Percentiles rank a stretch among this genome's conserved stretches.
phyloP scores from a whole-genome alignment of 306 rosid species.

The Medicago arabica region DNA sequence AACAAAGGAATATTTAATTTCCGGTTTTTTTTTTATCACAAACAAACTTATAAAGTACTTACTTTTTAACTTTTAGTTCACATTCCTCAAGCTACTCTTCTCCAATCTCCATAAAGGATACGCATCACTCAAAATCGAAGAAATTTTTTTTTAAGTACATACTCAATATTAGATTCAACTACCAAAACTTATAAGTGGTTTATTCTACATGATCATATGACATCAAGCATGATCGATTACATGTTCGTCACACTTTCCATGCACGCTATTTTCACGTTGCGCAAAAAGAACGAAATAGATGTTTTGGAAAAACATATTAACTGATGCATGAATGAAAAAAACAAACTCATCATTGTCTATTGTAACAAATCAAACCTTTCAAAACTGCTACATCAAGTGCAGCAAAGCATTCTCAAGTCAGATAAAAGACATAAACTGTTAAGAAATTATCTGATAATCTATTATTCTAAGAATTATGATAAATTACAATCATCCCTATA shows the following conservation, averaged over 20 bases:
- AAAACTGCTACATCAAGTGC: background rate
- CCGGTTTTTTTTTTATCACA: no score
- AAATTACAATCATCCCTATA: constrained; percentile 21
- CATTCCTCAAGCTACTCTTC: constrained; percentile 1
- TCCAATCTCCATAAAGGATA: background rate
- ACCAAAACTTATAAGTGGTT: background rate
- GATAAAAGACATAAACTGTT: background rate
- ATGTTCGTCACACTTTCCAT: no score
- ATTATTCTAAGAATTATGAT: constrained; percentile 21
- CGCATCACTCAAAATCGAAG: no score
- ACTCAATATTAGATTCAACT: no score
- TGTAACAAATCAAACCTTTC: background rate
- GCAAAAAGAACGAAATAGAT: no score
- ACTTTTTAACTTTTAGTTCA: background rate
- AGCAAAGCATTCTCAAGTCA: constrained; percentile 10
- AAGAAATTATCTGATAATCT: constrained; percentile 12
- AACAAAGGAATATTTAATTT: no score
- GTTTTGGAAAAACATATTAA: background rate
- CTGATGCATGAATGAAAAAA: background rate
- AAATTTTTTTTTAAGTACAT: no score
- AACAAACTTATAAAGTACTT: background rate
- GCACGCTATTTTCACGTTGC: no score
- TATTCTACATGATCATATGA: background rate
- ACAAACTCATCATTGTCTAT: background rate
- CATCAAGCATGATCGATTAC: background rate